Conservation (phyloP, 495 filamentous ascomycete genomes). For the Acidomyces sp. region DNA sequence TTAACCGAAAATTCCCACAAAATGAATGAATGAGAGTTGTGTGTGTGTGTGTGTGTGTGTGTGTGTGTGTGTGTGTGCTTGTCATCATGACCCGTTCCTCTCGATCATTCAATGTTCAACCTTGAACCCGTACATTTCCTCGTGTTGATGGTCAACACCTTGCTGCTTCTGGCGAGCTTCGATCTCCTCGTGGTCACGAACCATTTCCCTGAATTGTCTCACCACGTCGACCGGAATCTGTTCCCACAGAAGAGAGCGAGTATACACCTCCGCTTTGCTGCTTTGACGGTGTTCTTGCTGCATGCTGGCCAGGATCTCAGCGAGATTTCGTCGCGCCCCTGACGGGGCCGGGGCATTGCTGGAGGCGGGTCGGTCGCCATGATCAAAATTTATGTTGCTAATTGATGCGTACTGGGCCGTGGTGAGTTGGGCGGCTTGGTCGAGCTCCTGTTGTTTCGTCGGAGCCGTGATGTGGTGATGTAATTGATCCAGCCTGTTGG, state of each 20-base stretch:
- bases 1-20: too few relatives aligned
- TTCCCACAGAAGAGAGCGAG: slow-evolving; percentile 85
- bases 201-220: slow-evolving; percentile 80
- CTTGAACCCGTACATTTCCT: slow-evolving; percentile 15
- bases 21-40: too few relatives aligned
- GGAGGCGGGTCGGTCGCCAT: slow-evolving; percentile 10
- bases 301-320: slow-evolving; percentile 71
- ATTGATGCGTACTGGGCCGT: slow-evolving; percentile 82
- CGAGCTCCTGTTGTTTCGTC: slow-evolving; percentile 73
- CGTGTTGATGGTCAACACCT: neutral
- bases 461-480: slow-evolving; percentile 61
- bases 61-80: neutral
- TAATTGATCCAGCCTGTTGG: slow-evolving; percentile 55
- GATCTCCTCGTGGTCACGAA: slow-evolving; percentile 32
- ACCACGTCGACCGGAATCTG: slow-evolving; percentile 85
- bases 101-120: slow-evolving; percentile 3
- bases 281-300: slow-evolving; percentile 38
- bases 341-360: slow-evolving; percentile 14
- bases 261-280: slow-evolving; percentile 75
- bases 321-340: slow-evolving; percentile 50
- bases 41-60: neutral
- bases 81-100: too few relatives aligned
- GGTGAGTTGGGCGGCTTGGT: slow-evolving; percentile 76
- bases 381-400: slow-evolving; percentile 50
- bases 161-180: slow-evolving; percentile 10